Conservation (phyloP, 768 basidiomycete species). For the Dioszegia hungarica region DNA sequence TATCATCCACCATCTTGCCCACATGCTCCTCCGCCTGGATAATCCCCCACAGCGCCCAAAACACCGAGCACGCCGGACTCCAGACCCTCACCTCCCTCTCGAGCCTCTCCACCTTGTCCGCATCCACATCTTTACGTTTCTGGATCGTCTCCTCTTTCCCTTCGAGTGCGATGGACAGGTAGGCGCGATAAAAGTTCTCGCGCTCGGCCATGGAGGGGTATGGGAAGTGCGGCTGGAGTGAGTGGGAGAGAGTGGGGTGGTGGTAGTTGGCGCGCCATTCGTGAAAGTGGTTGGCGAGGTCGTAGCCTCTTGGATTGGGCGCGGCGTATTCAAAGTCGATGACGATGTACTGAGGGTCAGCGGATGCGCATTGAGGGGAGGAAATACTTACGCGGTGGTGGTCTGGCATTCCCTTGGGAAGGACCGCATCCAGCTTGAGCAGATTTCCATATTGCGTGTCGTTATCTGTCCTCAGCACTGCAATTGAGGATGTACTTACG, state of each 20-base stretch:
- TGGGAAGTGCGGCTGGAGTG: conserved; percentile 51
- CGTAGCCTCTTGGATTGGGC: conserved; percentile 86
- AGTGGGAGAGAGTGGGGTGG: conserved; percentile 53
- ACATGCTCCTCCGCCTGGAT: conserved; percentile 63
- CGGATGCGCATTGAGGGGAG: no score
- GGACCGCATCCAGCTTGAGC: conserved; percentile 60
- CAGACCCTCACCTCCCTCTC: conserved; percentile 78
- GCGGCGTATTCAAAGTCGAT: conserved; percentile 98
- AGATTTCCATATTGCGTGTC: conserved; percentile 96
- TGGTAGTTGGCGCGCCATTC: conserved; percentile 94
- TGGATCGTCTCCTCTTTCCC: conserved; percentile 27
- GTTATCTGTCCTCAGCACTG: conserved; percentile 68
- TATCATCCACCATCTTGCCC: conserved; percentile 48
- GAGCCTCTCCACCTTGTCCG: conserved; percentile 57
- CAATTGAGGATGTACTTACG: conserved; percentile 35
- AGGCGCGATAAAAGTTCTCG: conserved; percentile 76
- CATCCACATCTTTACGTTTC: conserved; percentile 44
- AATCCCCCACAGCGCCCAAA: conserved; percentile 94
- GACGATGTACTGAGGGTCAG: conserved; percentile 62
- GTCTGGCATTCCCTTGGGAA: conserved; percentile 57
- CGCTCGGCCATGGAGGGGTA: conserved; percentile 74
- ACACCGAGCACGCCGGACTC: conserved; percentile 83
- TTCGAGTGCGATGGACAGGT: conserved; percentile 56
- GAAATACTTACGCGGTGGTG: conserved; percentile 65
- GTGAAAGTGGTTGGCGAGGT: conserved; percentile 94